Evolutionary conservation across 2,329 filamentous ascomycete genomes (phyloP).

Genomic region (Arthrobotrys iridis): DNA sequence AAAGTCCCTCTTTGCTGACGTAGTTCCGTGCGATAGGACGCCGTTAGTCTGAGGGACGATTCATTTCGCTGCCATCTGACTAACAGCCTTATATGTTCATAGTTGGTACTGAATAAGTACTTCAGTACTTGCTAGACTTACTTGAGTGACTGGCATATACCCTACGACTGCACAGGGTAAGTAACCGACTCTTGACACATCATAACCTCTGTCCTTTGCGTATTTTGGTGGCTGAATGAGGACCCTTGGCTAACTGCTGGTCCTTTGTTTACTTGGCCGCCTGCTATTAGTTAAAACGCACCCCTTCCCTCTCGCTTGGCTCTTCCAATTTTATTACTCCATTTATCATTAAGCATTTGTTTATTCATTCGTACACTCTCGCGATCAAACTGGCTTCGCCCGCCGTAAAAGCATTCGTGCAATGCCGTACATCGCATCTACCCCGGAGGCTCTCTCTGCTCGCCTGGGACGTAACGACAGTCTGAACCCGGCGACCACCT

Average conservation of each 20-base stretch:
- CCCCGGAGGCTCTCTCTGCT: constrained; percentile 73
- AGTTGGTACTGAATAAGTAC: too few species aligned
- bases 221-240: constrained; percentile 12
- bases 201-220: constrained; percentile 7
- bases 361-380: constrained; percentile 1
- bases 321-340: background rate
- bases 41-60: constrained; percentile 8
- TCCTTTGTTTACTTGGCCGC: constrained; percentile 11
- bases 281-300: constrained; percentile 13
- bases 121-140: too few species aligned
- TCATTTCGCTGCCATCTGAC: too few species aligned
- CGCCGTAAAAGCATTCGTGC: background rate
- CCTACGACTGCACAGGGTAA: background rate
- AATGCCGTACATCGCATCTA: constrained; percentile 76
- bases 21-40: constrained; percentile 20
- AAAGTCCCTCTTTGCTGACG: constrained; percentile 13
- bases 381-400: background rate
- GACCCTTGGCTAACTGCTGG: constrained; percentile 10
- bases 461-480: constrained; percentile 78
- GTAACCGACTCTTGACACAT: constrained; percentile 11
- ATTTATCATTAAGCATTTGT: too few species aligned
- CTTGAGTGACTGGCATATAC: background rate
- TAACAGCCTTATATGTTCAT: too few species aligned
- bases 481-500: constrained; percentile 83
- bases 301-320: constrained; percentile 3